Base-by-base conservation (phyloP, 352 stramenopile genomes). In the Phytophthora foliorum region DNA sequence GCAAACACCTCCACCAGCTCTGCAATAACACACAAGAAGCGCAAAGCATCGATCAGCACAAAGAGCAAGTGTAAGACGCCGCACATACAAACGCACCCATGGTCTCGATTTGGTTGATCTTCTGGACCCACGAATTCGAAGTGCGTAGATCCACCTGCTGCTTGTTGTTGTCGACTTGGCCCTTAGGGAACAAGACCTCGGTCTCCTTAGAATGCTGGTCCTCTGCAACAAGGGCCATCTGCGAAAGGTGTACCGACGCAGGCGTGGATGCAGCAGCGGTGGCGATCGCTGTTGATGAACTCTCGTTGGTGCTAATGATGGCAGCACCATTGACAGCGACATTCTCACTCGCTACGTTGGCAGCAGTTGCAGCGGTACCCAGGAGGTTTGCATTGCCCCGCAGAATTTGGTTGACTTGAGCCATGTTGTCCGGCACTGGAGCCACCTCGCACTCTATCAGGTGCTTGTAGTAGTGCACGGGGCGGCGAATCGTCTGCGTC, bases 401-500 rank as follows among this genome's bases (percentile, higher is more conserved):
- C 25, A 93, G 52, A 56, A 95, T 74, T 44, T 82, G 48, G 13
- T 77, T 74, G 17, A 81, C 75, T 14, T 69, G 45, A n/a, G 69
- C 60, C 41, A 87, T 81, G 32, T 84, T 70, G 19, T 92, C 82
- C 0, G 76, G 68, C 4, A 88, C 57, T 1, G 85, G 77, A 7
- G 77, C 75, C 22, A 82, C 72, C 67, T 98, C 93, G 21, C 72
- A 78, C 45, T 96, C 67, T 42, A 98, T 84, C 46, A 97, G 63
- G 42, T 92, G 84, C 61, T 88, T 79, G 80, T 98, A 99, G 76
- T 98, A 98, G 39, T 89, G 86, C 36, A 88, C 82, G 3, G 95
- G 95, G n/a, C 95, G 82, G 41, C 97, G 84, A 45, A 99, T 95
- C 4, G 97, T 99, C 78, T 99, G 97, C 80, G 94, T 98, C 3